Conservation (phyloP, 163 green algal genomes). For the Volvox carteri region DNA sequence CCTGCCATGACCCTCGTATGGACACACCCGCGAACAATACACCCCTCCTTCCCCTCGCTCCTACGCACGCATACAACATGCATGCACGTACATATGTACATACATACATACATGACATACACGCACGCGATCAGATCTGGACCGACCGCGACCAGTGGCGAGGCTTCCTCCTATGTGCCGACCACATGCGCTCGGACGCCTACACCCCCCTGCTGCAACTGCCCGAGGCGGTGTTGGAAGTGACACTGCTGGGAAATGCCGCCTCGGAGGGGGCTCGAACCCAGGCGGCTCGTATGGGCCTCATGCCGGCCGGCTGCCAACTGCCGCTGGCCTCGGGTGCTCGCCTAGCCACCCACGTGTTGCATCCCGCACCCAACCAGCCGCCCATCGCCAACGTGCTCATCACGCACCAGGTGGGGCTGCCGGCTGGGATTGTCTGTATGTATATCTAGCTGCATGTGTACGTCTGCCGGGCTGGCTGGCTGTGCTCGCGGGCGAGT, state of each 20-base stretch:
- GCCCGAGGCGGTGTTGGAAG: constrained; percentile 65
- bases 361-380: constrained; percentile 20
- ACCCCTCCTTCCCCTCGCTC: too few species aligned
- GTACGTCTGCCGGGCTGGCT: too few species aligned
- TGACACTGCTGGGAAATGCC: constrained; percentile 52
- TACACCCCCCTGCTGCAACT: constrained; percentile 68
- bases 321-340: constrained; percentile 25
- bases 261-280: neutral
- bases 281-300: constrained; percentile 35
- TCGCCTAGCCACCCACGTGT: constrained; percentile 16
- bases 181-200: constrained; percentile 71
- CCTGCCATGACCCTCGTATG: too few species aligned
- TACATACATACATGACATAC: too few species aligned
- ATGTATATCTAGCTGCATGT: too few species aligned
- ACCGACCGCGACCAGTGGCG: constrained; percentile 79
- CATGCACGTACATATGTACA: too few species aligned
- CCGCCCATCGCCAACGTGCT: constrained; percentile 16
- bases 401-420: constrained; percentile 37
- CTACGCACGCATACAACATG: too few species aligned
- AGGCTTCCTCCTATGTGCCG: constrained; percentile 81
- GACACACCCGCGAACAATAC: too few species aligned
- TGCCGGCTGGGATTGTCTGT: too few species aligned
- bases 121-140: too few species aligned
- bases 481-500: too few species aligned
- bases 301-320: constrained; percentile 28